phyloP scores from a whole-genome alignment of 1,284 basidiomycete species.

The Apiotrichum gamsii region DNA sequence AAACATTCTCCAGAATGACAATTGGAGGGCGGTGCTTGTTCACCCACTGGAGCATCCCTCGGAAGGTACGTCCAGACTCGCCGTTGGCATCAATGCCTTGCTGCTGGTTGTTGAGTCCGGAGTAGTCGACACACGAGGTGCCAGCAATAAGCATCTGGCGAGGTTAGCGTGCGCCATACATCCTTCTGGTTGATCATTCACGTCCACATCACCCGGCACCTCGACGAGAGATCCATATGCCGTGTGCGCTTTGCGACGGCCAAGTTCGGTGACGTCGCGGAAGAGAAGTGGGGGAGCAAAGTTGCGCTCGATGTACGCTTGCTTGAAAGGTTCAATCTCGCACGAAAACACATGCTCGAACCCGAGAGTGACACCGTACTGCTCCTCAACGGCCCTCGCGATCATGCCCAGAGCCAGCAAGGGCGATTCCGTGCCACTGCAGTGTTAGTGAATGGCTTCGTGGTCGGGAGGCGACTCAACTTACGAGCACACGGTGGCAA shows the following conservation, averaged over 20 bases:
- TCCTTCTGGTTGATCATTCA: slow-evolving; percentile 11
- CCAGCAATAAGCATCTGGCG: slow-evolving; percentile 69
- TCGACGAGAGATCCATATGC: slow-evolving; percentile 80
- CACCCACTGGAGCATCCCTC: slow-evolving; percentile 90
- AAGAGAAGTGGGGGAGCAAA: slow-evolving; percentile 76
- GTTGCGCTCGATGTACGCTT: slow-evolving; percentile 95
- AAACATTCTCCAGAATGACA: slow-evolving; percentile 91
- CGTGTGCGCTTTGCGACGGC: slow-evolving; percentile 70
- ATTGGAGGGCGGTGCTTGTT: slow-evolving; percentile 77
- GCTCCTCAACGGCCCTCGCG: slow-evolving; percentile 63
- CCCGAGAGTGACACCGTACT: slow-evolving; percentile 60
- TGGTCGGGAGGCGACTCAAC: slow-evolving; percentile 18
- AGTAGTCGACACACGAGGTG: slow-evolving; percentile 94
- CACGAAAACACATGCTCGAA: slow-evolving; percentile 94
- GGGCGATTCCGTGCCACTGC: slow-evolving; percentile 87
- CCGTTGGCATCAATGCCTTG: slow-evolving; percentile 81
- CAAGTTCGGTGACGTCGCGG: slow-evolving; percentile 88
- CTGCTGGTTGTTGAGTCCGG: slow-evolving; percentile 86
- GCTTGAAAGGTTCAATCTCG: slow-evolving; percentile 97
- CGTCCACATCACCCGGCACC: slow-evolving; percentile 84
- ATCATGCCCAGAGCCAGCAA: slow-evolving; percentile 83
- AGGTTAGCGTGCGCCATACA: slow-evolving; percentile 4
- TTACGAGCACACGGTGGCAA: slow-evolving; percentile 84
- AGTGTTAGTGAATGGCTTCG: slow-evolving; percentile 4
- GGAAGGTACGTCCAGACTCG: slow-evolving; percentile 83